Base-by-base conservation (phyloP, 2,329 filamentous ascomycete species). In the Fusarium torreyae region DNA sequence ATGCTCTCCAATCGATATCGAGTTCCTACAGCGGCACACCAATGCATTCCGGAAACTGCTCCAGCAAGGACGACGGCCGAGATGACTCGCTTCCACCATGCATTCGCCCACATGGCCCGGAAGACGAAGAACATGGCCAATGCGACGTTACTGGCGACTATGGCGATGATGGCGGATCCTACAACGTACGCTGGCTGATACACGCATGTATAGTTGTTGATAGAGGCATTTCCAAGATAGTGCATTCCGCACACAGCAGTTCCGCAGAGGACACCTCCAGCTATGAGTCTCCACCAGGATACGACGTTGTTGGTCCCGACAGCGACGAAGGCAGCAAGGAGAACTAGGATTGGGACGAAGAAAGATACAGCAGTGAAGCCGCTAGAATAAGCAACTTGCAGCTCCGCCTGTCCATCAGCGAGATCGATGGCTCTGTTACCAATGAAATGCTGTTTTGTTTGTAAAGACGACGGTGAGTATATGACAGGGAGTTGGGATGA, bases 21-120 rank as follows among this genome's bases (percentile, higher is more conserved):
- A 5, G 92, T 96, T 17, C 92, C 92, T 13, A 88, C 85, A 5
- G 91, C 86, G 33, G 91, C 93, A 57, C 91, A 91, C 91, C 93
- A 97, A 80, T 97, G 93, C 93, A 97, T 96, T 1, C 92, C 92
- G 11, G 91, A 94, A 3, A 96, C 92, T 40, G 91, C 92, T 17
- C 87, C 84, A 10, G 92, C 91, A 40, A 97, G 84, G 18, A 94
- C 79, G 45, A 88, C 80, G 11, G 91, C 91, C 64, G 90, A 92
- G 3, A 89, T 73, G 11, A 86, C 79, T 61, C 93, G 85, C 76
- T 93, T 93, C 91, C 91, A 94, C 88, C 91, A 93, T 17, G 87
- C 88, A 73, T 90, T 91, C 49, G 91, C 92, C 93, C 93, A 97
- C 17, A 88, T 86, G 17, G 91, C 88, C 68, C 91, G 87, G 78